phyloP scores from a whole-genome alignment of 2,329 filamentous ascomycete species.

The Phoma herbarum region DNA sequence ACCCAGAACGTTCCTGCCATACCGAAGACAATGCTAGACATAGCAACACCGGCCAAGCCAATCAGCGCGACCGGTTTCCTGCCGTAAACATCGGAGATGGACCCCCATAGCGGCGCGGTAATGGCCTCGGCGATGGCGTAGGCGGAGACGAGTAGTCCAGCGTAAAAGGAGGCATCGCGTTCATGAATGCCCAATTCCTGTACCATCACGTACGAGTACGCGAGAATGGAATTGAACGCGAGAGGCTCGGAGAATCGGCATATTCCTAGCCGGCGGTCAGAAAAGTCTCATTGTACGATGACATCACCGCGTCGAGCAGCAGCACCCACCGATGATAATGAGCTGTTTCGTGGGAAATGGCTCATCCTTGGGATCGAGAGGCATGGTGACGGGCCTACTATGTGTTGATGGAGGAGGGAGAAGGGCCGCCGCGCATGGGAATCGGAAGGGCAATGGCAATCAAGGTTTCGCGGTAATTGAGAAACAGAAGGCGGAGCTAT shows the following conservation, averaged over 20 bases:
- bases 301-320: conserved; percentile 23
- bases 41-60: conserved; percentile 78
- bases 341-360: conserved; percentile 59
- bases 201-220: conserved; percentile 65
- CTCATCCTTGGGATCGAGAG: conserved; percentile 45
- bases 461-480: conserved; percentile 21
- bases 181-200: conserved; percentile 50
- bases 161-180: conserved; percentile 77
- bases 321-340: conserved; percentile 52
- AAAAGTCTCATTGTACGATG: conserved; percentile 25
- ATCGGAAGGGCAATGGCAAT: conserved; percentile 21
- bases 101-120: conserved; percentile 72
- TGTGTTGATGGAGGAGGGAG: conserved; percentile 20
- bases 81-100: conserved; percentile 52
- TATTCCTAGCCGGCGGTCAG: conserved; percentile 69
- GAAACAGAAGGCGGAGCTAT: conserved; percentile 22
- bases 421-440: conserved; percentile 28
- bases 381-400: conserved; percentile 36
- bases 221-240: conserved; percentile 92
- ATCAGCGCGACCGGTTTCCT: conserved; percentile 53
- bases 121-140: conserved; percentile 87
- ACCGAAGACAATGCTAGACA: conserved; percentile 84
- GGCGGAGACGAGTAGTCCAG: conserved; percentile 83
- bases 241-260: conserved; percentile 93
- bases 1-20: conserved; percentile 85